These are phyloP conservation scores for Pythium sp. DNA, from an alignment of 352 stramenopile genomes.

Conservation along the genomic window DNA sequence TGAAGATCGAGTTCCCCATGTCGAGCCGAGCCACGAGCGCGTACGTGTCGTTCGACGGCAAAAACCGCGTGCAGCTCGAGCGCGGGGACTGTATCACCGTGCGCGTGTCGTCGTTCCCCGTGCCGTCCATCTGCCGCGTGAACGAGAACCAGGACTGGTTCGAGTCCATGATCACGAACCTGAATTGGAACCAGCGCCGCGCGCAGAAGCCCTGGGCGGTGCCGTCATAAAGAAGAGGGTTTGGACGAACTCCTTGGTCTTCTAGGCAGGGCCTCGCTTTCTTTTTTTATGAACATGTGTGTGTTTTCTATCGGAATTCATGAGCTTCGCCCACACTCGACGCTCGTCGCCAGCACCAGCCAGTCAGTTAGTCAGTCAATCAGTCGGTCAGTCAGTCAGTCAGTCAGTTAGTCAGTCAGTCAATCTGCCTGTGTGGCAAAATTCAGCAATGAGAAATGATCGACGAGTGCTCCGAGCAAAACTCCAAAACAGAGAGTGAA, in stretches of 20 bases:
- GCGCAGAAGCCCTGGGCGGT: conserved; percentile 74
- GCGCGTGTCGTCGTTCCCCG: conserved; percentile 83
- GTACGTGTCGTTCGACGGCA: conserved; percentile 91
- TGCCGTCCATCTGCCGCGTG: conserved; percentile 83
- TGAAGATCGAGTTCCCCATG: conserved; percentile 89
- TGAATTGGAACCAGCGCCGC: conserved; percentile 92
- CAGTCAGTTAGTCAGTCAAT: not conserved
- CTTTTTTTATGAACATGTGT: conserved; percentile 7
- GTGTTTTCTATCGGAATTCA: conserved; percentile 1
- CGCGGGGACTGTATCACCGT: conserved; percentile 85
- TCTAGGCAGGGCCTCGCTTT: not conserved
- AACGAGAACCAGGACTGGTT: conserved; percentile 93
- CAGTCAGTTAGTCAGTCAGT: not conserved
- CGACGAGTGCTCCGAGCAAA: not conserved
- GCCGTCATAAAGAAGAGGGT: conserved; percentile 6
- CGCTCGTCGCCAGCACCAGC: not conserved
- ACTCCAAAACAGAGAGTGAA: not conserved
- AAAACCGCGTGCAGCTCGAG: conserved; percentile 86
- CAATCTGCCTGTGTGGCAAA: not conserved
- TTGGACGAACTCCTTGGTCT: not conserved
- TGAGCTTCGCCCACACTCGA: not conserved
- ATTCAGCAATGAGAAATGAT: too few species aligned
- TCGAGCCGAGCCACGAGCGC: conserved; percentile 66
- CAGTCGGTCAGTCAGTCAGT: too few species aligned
- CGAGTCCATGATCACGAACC: conserved; percentile 88